A percentile compares a stretch with the other conserved stretches of the same genome.
Conservation (phyloP, 306 rosid species). For the Quillaja saponaria region DNA sequence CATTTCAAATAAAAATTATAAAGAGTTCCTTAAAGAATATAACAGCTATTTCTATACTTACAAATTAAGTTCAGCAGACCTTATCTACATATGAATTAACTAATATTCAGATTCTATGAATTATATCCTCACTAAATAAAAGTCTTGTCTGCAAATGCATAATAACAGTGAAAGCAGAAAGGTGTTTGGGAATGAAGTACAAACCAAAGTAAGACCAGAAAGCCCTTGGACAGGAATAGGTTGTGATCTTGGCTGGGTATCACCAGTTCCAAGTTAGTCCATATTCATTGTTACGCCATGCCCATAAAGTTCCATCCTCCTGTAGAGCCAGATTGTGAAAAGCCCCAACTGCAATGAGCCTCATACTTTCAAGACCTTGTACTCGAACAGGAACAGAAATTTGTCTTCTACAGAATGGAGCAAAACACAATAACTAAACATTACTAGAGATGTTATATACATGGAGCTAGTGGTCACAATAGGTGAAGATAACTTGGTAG, state of each 20-base stretch:
- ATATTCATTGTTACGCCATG: constrained; percentile 99
- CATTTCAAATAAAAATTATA: too few relatives aligned
- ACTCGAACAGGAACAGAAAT: constrained; percentile 93
- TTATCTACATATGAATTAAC: too few relatives aligned
- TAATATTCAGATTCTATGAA: too few relatives aligned
- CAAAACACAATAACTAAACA: constrained; percentile 2
- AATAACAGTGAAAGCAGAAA: background rate
- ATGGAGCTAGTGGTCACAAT: background rate
- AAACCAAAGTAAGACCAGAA: constrained; percentile 80
- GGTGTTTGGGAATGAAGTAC: constrained; percentile 32
- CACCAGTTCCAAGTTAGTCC: constrained; percentile 99
- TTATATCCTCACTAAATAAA: constrained; percentile 6
- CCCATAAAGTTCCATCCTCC: constrained; percentile 92
- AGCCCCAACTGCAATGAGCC: constrained; percentile 93
- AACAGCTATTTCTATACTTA: too few relatives aligned
- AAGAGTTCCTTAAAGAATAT: too few relatives aligned
- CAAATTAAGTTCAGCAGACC: too few relatives aligned
- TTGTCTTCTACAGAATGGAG: constrained; percentile 58
- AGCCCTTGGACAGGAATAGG: constrained; percentile 92
- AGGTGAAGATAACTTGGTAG: constrained; percentile 3
- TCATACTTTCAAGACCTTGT: constrained; percentile 93
- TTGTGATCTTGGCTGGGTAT: constrained; percentile 98
- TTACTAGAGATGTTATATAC: constrained; percentile 5
- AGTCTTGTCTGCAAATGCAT: constrained; percentile 6
- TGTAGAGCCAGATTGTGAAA: constrained; percentile 98